phyloP scores from a whole-genome alignment of 208 protist species.

The Crithidia brevicula region DNA sequence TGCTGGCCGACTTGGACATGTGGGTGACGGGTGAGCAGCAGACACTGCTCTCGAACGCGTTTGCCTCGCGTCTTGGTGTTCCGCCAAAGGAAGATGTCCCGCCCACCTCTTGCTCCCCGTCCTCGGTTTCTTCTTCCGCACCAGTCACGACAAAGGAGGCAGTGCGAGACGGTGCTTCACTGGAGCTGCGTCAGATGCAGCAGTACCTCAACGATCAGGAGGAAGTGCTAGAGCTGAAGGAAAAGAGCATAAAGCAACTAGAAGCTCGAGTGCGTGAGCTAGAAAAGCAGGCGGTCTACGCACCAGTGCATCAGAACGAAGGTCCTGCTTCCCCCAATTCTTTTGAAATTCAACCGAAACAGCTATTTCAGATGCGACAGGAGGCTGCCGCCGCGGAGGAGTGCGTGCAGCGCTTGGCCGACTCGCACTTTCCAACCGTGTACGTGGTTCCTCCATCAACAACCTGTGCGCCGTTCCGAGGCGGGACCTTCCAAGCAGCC shows the following conservation, averaged over 20 bases:
- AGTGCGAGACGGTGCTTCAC: background rate
- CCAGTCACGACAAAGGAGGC: background rate
- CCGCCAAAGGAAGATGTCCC: background rate
- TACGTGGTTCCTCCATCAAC: background rate
- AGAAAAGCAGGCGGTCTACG: background rate
- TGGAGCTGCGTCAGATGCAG: background rate
- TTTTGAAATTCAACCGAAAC: background rate
- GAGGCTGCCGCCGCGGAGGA: background rate
- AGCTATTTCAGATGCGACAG: background rate
- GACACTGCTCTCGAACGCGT: background rate
- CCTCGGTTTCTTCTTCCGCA: background rate
- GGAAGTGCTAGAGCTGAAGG: background rate
- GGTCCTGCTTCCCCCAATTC: background rate
- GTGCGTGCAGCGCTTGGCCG: background rate
- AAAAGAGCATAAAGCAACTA: constrained; percentile 5
- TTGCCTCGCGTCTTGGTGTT: background rate
- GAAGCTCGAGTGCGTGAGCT: constrained; percentile 14
- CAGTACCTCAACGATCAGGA: constrained; percentile 7
- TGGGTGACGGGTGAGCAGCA: constrained; percentile 10
- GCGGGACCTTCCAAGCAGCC: background rate
- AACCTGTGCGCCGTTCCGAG: background rate
- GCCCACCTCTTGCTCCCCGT: background rate
- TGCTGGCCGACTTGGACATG: constrained; percentile 25
- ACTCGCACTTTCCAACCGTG: background rate
- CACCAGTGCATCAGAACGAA: background rate